Conservation (phyloP, 805 yeast genomes). For the Pichia heedii region DNA sequence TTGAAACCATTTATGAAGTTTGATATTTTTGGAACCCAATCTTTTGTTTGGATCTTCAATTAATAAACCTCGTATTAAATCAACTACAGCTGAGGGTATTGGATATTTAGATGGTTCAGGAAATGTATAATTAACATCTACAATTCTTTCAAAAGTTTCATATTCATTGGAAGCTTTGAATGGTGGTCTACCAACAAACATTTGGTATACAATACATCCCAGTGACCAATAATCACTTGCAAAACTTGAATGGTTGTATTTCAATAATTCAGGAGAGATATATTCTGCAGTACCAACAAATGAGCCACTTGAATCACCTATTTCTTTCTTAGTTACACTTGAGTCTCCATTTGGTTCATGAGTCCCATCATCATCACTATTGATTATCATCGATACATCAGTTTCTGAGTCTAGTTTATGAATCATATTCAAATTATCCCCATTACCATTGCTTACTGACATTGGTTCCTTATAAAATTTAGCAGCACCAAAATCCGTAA, state of each 20-base stretch:
- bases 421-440: no score
- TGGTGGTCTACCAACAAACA: constrained; percentile 79
- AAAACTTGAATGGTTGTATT: constrained; percentile 71
- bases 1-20: constrained; percentile 64
- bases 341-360: no score
- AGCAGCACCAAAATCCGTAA: constrained; percentile 98
- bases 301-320: constrained; percentile 57
- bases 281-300: constrained; percentile 98
- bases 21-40: constrained; percentile 45
- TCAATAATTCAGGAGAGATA: constrained; percentile 84
- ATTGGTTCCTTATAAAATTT: constrained; percentile 43
- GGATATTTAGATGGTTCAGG: constrained; percentile 49
- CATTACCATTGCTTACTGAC: not conserved
- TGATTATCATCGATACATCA: not conserved
- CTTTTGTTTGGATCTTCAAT: constrained; percentile 66
- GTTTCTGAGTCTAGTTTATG: not conserved
- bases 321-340: no score
- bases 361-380: not conserved
- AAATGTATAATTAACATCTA: constrained; percentile 63
- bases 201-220: constrained; percentile 81
- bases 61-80: constrained; percentile 57
- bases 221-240: constrained; percentile 90
- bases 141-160: constrained; percentile 81
- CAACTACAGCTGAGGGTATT: constrained; percentile 52
- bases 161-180: constrained; percentile 82